phyloP scores from a whole-genome alignment of 2,329 filamentous ascomycete genomes.

The Ophiostoma piceae region DNA sequence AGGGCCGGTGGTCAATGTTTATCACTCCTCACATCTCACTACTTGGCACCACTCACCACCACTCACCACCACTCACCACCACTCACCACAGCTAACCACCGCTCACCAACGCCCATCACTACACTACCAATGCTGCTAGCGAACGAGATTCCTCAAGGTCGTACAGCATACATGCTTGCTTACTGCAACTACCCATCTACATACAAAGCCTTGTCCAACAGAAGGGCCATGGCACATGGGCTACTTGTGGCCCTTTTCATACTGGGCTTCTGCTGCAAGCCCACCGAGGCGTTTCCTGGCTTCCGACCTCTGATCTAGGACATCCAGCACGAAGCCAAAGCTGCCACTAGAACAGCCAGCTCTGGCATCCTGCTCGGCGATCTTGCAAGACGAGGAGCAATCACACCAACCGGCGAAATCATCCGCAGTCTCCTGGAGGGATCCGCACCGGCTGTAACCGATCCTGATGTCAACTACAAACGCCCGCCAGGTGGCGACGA shows the following conservation, averaged over 20 bases:
- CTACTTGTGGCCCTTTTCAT: not conserved
- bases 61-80: not conserved
- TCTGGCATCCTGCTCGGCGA: conserved; percentile 36
- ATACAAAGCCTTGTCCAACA: not conserved
- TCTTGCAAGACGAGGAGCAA: conserved; percentile 33
- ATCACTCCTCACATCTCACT: not conserved
- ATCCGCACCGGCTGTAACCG: conserved; percentile 24
- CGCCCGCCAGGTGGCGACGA: conserved; percentile 28
- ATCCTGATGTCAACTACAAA: conserved; percentile 29
- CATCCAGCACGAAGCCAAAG: not conserved
- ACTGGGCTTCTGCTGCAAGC: not conserved
- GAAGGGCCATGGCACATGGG: not conserved
- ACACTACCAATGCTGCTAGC: not conserved
- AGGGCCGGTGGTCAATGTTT: not conserved
- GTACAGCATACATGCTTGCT: not conserved
- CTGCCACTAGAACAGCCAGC: not conserved
- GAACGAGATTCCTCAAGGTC: not conserved
- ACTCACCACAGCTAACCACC: not conserved
- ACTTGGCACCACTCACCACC: too few species aligned
- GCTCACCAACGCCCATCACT: not conserved
- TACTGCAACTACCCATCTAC: not conserved
- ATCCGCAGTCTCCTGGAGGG: conserved; percentile 37
- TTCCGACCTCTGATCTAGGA: not conserved
- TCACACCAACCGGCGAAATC: conserved; percentile 35
- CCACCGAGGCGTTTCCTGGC: conserved; percentile 15